Evolutionary conservation across 169 alveolate genomes (phyloP).

Genomic region (Besnoitia besnoiti): DNA sequence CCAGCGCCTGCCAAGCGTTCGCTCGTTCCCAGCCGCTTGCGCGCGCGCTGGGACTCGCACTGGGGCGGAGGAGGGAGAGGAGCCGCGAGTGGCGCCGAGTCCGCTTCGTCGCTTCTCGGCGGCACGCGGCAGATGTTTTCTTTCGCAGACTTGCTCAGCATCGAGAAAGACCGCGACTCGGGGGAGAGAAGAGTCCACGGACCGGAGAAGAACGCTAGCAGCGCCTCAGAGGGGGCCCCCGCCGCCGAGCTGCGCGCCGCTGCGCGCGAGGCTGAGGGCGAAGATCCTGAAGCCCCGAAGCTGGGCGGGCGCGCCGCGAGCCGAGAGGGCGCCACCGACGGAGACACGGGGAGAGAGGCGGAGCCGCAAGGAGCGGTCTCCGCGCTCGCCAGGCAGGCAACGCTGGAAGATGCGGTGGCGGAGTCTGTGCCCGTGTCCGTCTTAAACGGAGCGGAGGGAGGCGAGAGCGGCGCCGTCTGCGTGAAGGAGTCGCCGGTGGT

Average conservation of each 20-base stretch:
- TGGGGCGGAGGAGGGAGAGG: background rate
- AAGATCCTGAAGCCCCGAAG: background rate
- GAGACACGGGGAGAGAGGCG: too few species aligned
- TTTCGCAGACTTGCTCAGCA: background rate
- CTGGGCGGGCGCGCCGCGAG: background rate
- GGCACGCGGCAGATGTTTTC: background rate
- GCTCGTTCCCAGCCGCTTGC: background rate
- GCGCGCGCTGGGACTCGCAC: background rate
- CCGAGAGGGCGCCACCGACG: background rate
- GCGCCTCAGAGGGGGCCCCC: background rate
- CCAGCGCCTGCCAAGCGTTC: background rate
- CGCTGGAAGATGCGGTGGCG: background rate
- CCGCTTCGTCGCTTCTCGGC: background rate
- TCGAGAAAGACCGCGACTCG: too few species aligned
- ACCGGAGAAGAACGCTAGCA: too few species aligned
- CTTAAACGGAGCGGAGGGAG: background rate
- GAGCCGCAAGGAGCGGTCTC: too few species aligned
- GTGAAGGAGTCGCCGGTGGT: background rate
- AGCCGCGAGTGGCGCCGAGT: background rate
- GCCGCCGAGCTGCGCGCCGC: background rate
- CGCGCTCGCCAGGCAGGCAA: background rate
- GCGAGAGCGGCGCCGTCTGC: background rate
- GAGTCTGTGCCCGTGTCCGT: background rate
- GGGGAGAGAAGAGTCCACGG: too few species aligned
- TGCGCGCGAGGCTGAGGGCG: background rate